Evolutionary conservation across 495 filamentous ascomycete species (phyloP), one percentile per base, ranked within the genome.

Genomic region (Collariella sp.): DNA sequence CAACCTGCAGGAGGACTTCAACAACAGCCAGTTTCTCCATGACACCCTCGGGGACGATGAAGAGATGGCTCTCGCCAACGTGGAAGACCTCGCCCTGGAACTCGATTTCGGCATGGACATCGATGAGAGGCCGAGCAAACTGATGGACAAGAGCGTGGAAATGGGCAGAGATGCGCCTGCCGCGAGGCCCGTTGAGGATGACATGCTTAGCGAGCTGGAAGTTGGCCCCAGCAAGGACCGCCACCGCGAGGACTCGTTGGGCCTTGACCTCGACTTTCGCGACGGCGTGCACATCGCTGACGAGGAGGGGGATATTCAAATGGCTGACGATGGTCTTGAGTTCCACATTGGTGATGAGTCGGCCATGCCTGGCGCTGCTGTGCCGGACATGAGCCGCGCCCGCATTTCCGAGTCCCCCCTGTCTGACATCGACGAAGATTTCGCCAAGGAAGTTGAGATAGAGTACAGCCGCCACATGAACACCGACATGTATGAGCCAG

Each of bases 161-260:
- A 76, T 88, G 60, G 88, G 88, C 65, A 83, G 87, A 80, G 85
- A 91, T 56, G 88, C 85, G 24, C 83, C 84, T 13, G 72, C 80
- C 15, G 73, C 83, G 22, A 75, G 81, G 46, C 69, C 75, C 7
- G 67, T 86, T 22, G 86, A 85, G 54, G 86, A 89, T 46, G 86
- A 91, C 67, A 70, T 88, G 44, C 79, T 85, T 41, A 84, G 83
- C 61, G 87, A 89, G 56, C 61, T 79, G 23, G 79, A 83, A 52
- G 65, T 77, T 16, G 71, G 67, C 15, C 69, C 69, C 19, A 70
- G 67, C 26, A 80, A 81, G 60, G 75, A 74, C 62, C 60, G 65
- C 50, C 48, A 60, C 22, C 64, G 66, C 24, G 72, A 76, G 38
- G 59, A 63, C 19, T 76, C 74, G 16, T 63, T 76, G 49, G 70